Percentiles rank a stretch among this genome's conserved stretches.
phyloP scores from a whole-genome alignment of 2,329 filamentous ascomycete species.

The Talaromyces sp. region DNA sequence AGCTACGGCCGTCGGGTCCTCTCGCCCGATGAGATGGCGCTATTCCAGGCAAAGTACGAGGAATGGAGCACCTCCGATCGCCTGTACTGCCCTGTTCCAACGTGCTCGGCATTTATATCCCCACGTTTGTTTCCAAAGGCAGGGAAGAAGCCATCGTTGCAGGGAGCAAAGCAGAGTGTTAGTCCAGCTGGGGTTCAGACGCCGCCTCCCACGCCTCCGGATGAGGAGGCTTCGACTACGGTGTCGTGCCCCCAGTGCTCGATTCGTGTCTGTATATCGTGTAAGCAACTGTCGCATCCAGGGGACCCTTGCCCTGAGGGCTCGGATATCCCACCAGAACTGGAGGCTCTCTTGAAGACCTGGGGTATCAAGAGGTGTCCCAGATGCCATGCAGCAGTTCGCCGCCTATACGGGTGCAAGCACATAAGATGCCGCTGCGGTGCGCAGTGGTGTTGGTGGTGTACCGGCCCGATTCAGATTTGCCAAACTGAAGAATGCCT shows the following conservation, averaged over 20 bases:
- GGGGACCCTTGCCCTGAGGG: constrained; percentile 22
- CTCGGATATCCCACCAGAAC: constrained; percentile 29
- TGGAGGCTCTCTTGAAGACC: constrained; percentile 30
- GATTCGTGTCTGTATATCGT: constrained; percentile 38
- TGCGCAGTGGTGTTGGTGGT: constrained; percentile 47
- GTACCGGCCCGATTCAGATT: constrained; percentile 26
- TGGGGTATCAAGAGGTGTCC: constrained; percentile 49
- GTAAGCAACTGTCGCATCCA: constrained; percentile 38
- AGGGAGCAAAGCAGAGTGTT: not conserved
- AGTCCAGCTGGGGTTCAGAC: not conserved
- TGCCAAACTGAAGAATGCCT: constrained; percentile 20
- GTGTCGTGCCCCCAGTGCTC: constrained; percentile 43
- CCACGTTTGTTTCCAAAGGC: constrained; percentile 21
- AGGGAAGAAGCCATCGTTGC: too few relatives aligned
- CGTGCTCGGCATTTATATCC: constrained; percentile 46
- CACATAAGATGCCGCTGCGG: constrained; percentile 47
- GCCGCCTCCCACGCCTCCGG: constrained; percentile 14
- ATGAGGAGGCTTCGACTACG: constrained; percentile 7
- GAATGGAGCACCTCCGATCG: constrained; percentile 43
- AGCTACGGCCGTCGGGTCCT: constrained; percentile 32
- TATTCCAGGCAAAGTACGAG: constrained; percentile 42
- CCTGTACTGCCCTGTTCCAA: constrained; percentile 45
- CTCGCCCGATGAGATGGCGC: constrained; percentile 26
- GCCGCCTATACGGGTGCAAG: constrained; percentile 45
- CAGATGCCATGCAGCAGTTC: constrained; percentile 43